A percentile compares a stretch with the other conserved stretches of the same genome.
Evolutionary conservation across 306 rosid genomes (phyloP).

Genomic region (Quercus glauca): DNA sequence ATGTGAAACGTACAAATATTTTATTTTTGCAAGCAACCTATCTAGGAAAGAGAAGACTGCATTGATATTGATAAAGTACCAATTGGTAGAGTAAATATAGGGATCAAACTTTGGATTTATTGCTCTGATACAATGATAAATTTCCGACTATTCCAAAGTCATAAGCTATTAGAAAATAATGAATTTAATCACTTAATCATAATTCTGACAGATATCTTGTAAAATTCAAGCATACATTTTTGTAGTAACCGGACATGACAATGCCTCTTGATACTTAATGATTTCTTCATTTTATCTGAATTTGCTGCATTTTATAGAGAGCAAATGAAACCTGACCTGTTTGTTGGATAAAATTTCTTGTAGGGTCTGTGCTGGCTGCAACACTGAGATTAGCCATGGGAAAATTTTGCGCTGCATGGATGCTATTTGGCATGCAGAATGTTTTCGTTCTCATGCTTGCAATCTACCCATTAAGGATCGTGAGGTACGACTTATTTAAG

Average conservation of each 20-base stretch:
- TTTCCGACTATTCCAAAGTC: no score
- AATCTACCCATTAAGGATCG: slow-evolving; percentile 79
- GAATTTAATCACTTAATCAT: no score
- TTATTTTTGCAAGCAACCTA: background rate
- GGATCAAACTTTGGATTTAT: no score
- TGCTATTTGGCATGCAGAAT: slow-evolving; percentile 88
- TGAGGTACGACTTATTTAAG: slow-evolving; percentile 49
- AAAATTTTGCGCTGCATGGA: slow-evolving; percentile 70
- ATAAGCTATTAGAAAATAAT: no score
- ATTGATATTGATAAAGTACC: no score
- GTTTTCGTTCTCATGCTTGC: slow-evolving; percentile 76
- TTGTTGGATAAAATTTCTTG: slow-evolving; percentile 24
- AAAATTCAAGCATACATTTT: background rate
- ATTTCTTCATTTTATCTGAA: background rate
- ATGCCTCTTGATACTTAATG: background rate
- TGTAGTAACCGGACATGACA: background rate
- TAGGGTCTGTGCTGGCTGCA: slow-evolving; percentile 95
- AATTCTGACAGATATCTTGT: background rate
- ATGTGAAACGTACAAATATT: background rate
- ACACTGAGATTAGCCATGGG: slow-evolving; percentile 66
- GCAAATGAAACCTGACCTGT: slow-evolving; percentile 10
- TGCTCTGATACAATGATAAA: no score
- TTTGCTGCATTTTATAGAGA: background rate
- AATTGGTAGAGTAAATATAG: no score
- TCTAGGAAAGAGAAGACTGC: background rate